Evolutionary conservation across 1,139 yeast genomes (phyloP).

Genomic region (Suhomyces wounanorum): DNA sequence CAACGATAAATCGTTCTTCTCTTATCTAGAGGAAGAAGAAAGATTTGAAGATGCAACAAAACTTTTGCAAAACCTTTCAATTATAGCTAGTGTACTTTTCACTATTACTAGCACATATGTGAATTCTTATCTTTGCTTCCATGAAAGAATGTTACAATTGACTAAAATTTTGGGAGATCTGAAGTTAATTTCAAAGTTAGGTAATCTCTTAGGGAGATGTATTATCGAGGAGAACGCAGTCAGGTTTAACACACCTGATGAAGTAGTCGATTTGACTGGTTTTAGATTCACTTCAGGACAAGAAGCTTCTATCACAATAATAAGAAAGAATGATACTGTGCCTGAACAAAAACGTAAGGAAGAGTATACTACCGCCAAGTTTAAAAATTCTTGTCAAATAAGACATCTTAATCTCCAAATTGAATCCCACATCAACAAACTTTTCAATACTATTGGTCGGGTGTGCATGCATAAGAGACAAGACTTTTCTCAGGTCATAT

Average conservation of each 20-base stretch:
- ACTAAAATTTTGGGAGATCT: constrained; percentile 42
- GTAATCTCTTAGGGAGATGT: constrained; percentile 48
- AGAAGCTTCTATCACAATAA: constrained; percentile 5
- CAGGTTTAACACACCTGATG: constrained; percentile 48
- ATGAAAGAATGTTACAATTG: constrained; percentile 50
- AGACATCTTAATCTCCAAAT: constrained; percentile 53
- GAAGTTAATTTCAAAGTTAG: constrained; percentile 33
- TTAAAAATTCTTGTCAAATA: constrained; percentile 60
- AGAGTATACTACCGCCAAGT: constrained; percentile 52
- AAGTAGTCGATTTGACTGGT: constrained; percentile 47
- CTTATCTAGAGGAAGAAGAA: constrained; percentile 19
- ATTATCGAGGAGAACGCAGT: constrained; percentile 59
- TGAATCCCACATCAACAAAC: constrained; percentile 49
- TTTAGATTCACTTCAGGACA: constrained; percentile 17
- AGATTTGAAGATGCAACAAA: constrained; percentile 26
- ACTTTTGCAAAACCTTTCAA: constrained; percentile 36
- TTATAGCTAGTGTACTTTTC: constrained; percentile 42
- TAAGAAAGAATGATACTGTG: constrained; percentile 22
- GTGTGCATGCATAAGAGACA: constrained; percentile 49
- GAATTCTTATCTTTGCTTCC: constrained; percentile 51
- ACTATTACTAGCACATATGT: constrained; percentile 56
- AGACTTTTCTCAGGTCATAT: constrained; percentile 34
- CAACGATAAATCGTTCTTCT: constrained; percentile 26
- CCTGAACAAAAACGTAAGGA: constrained; percentile 14
- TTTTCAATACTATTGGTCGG: constrained; percentile 43